These are phyloP conservation scores for Pythium guiyangense DNA, from an alignment of 352 stramenopile genomes.

Conservation along the genomic window DNA sequence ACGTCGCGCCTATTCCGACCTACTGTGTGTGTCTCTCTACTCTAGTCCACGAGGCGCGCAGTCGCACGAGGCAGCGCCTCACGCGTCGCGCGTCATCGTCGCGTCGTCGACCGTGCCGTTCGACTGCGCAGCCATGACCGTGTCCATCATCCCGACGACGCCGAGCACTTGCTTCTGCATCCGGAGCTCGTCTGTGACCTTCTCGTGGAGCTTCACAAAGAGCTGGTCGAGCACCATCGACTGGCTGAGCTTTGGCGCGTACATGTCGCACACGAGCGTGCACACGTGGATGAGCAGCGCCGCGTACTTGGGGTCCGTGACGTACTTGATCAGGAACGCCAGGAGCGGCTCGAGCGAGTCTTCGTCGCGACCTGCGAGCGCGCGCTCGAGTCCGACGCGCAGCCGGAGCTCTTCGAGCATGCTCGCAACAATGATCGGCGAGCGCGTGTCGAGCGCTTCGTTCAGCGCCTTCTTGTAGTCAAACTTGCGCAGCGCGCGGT, in stretches of 20 bases:
- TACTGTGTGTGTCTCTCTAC: neutral
- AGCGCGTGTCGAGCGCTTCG: slow-evolving; percentile 89
- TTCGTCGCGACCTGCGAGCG: slow-evolving; percentile 91
- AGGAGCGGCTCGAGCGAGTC: slow-evolving; percentile 93
- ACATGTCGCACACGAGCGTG: slow-evolving; percentile 92
- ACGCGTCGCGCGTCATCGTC: slow-evolving; percentile 14
- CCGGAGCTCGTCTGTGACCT: slow-evolving; percentile 80
- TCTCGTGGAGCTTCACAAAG: slow-evolving; percentile 90
- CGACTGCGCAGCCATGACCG: slow-evolving; percentile 81
- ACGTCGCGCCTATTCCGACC: no score
- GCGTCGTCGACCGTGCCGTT: slow-evolving; percentile 42
- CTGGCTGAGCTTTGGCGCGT: slow-evolving; percentile 89
- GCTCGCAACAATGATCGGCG: slow-evolving; percentile 89
- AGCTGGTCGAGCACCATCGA: slow-evolving; percentile 91
- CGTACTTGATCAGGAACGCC: slow-evolving; percentile 94
- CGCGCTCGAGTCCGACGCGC: slow-evolving; percentile 86
- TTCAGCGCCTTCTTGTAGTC: slow-evolving; percentile 95
- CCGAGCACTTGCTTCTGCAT: slow-evolving; percentile 83
- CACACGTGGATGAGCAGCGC: slow-evolving; percentile 90
- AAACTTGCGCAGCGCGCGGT: slow-evolving; percentile 92
- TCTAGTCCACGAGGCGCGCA: neutral
- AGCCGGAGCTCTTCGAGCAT: slow-evolving; percentile 95
- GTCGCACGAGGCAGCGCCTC: neutral
- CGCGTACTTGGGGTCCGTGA: slow-evolving; percentile 93
- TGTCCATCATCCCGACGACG: slow-evolving; percentile 89